phyloP scores from a whole-genome alignment of 2,329 filamentous ascomycete species.

The Falciphora oryzae region DNA sequence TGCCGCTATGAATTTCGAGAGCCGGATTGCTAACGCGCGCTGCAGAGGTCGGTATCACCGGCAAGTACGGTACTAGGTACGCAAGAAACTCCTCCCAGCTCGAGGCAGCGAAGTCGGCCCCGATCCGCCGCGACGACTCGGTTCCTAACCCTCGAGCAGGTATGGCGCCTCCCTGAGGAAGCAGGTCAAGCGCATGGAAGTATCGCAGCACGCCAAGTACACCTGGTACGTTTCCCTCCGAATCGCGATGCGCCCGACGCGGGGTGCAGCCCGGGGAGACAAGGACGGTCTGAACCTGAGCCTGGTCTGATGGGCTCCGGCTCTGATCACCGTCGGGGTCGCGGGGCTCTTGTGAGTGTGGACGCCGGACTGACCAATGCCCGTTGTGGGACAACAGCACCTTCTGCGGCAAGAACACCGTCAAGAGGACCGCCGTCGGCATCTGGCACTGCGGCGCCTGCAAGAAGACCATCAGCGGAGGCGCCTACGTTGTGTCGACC shows the following conservation, averaged over 20 bases:
- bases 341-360: background rate
- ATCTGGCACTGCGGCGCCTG: conserved; percentile 11
- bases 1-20: background rate
- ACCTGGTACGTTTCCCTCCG: conserved; percentile 8
- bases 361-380: background rate
- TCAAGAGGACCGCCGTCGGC: conserved; percentile 11
- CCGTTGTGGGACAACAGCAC: conserved; percentile 6
- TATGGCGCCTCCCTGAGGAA: conserved; percentile 13
- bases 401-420: conserved; percentile 11
- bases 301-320: background rate
- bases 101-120: background rate
- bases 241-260: background rate
- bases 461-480: conserved; percentile 11
- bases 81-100: conserved; percentile 1
- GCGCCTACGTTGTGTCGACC: conserved; percentile 11
- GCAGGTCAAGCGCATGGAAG: conserved; percentile 12
- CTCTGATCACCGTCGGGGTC: background rate
- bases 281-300: background rate
- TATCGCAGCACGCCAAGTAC: conserved; percentile 12
- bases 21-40: conserved; percentile 1
- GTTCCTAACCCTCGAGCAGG: conserved; percentile 8
- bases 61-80: conserved; percentile 13
- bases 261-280: background rate
- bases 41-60: conserved; percentile 13
- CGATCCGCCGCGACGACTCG: background rate